phyloP scores from a whole-genome alignment of 768 basidiomycete species.

The Sarcodon sp. region DNA sequence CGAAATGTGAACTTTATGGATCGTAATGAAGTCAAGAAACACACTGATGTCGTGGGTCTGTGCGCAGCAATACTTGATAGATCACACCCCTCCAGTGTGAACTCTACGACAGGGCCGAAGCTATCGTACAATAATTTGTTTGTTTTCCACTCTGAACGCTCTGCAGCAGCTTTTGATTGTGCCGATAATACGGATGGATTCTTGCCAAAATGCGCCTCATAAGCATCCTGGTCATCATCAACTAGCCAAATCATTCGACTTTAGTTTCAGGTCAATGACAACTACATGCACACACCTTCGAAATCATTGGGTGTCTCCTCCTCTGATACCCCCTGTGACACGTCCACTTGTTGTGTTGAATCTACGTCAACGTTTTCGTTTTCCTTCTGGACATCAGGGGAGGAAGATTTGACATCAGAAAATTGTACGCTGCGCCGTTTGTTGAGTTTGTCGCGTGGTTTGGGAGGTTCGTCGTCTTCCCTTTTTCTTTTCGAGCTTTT shows the following conservation, averaged over 20 bases:
- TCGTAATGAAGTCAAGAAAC: neutral
- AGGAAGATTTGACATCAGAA: neutral
- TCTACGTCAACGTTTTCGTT: slow-evolving; percentile 3
- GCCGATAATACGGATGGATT: slow-evolving; percentile 39
- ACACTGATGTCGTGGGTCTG: neutral
- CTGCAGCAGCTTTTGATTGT: slow-evolving; percentile 34
- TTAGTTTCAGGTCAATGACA: neutral
- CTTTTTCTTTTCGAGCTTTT: slow-evolving; percentile 50
- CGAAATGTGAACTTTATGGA: neutral
- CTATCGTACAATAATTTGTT: slow-evolving; percentile 37
- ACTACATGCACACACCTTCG: slow-evolving; percentile 8
- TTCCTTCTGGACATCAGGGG: slow-evolving; percentile 1
- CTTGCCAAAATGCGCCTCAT: slow-evolving; percentile 68
- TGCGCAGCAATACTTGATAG: neutral
- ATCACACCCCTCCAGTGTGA: slow-evolving; percentile 28
- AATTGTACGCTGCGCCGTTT: slow-evolving; percentile 38
- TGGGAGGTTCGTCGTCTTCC: slow-evolving; percentile 24
- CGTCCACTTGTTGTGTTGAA: neutral
- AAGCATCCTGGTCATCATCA: slow-evolving; percentile 26
- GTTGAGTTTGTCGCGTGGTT: slow-evolving; percentile 47
- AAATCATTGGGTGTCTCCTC: slow-evolving; percentile 10
- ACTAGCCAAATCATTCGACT: neutral
- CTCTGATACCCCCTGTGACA: slow-evolving; percentile 10
- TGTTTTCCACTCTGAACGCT: slow-evolving; percentile 43
- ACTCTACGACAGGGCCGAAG: slow-evolving; percentile 42